Evolutionary conservation across 2,329 filamentous ascomycete species (phyloP), one percentile per base, ranked within the genome.

Genomic region (Domatiomyces catenatus): DNA sequence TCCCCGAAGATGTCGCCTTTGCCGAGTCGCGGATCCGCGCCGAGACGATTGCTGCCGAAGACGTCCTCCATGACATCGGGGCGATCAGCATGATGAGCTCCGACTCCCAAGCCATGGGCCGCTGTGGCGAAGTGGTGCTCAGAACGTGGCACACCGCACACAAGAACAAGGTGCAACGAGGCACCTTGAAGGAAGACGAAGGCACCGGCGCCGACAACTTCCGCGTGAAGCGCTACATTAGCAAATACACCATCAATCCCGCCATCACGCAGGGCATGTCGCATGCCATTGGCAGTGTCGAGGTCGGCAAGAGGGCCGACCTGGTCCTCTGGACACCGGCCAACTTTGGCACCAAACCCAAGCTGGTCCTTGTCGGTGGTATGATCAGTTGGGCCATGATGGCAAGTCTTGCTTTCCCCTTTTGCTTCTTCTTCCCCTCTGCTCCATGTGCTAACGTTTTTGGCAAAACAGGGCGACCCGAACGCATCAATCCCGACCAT

Each of bases 21-120:
- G 90, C 90, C 46, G 90, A 96, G 70, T 87, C 81, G 36, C 86
- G 90, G 42, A 96, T 96, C 67, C 84, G 90, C 52, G 86, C 87
- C 57, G 89, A 96, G 70, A 96, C 90, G 36, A 96, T 96, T 63
- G 90, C 89, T 0, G 90, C 90, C 20, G 90, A 96, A 71, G 90
- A 96, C 65, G 88, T 96, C 1, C 78, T 96, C 17, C 90, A 96
- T 65, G 90, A 96, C 61, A 75, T 94, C 1, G 90, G 90, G 51
- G 90, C 90, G 56, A 95, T 96, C 67, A 88, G 83, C 66, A 96
- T 96, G 89, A 94, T 96, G 86, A 87, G 81, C 53, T 89, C 83
- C 0, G 90, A 96, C 69, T 90, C 84, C 0, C 90, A 96, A 69
- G 90, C 90, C 60, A 96, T 96, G 90, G 90, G 90, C 51, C 84